A percentile compares a stretch with the other conserved stretches of the same genome.
These are phyloP conservation scores for Globisporangium takayamanum DNA, from an alignment of 352 stramenopile genomes.

Conservation along the genomic window DNA sequence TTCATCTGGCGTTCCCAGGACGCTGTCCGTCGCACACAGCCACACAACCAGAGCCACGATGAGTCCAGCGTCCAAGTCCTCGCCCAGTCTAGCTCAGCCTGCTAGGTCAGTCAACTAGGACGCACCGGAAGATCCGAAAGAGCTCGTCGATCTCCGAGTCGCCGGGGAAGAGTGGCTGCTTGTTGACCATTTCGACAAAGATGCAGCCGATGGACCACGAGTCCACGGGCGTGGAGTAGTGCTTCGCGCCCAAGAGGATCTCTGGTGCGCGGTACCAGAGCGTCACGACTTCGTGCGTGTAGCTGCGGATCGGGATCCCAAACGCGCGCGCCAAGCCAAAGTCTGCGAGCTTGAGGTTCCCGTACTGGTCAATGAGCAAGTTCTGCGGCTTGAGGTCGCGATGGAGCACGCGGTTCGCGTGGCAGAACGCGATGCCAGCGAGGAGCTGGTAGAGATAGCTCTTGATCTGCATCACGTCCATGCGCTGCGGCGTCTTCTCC, in stretches of 20 bases:
- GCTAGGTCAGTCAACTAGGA: background rate
- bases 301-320: constrained; percentile 79
- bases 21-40: constrained; percentile 21
- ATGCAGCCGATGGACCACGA: constrained; percentile 92
- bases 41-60: constrained; percentile 1
- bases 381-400: constrained; percentile 98
- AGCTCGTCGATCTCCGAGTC: constrained; percentile 99
- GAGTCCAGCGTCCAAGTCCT: background rate
- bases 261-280: constrained; percentile 95
- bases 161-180: constrained; percentile 84
- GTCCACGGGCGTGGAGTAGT: constrained; percentile 93
- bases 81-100: background rate
- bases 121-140: constrained; percentile 96
- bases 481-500: constrained; percentile 89
- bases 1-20: constrained; percentile 97
- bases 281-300: constrained; percentile 94
- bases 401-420: constrained; percentile 95
- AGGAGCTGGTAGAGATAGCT: constrained; percentile 80
- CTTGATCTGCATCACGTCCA: constrained; percentile 79
- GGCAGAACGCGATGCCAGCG: constrained; percentile 90
- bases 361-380: constrained; percentile 84
- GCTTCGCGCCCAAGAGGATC: constrained; percentile 90
- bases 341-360: constrained; percentile 89
- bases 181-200: constrained; percentile 93
- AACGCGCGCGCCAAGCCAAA: constrained; percentile 91